These are phyloP conservation scores for Ceratocystis albifundus DNA, from an alignment of 2,329 filamentous ascomycete species.

Conservation along the genomic window DNA sequence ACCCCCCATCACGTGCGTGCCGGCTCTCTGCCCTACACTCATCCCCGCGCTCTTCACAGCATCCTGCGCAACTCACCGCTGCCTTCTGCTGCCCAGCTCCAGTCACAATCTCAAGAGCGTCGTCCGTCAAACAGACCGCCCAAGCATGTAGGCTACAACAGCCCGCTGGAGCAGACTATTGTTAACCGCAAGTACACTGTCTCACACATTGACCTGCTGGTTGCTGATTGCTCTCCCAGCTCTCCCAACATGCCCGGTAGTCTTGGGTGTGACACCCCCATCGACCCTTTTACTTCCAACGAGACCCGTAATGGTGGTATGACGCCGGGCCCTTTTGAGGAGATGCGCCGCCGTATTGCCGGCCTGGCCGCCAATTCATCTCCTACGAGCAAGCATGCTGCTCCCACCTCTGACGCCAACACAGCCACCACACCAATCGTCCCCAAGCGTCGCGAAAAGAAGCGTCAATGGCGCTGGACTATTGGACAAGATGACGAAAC, in stretches of 20 bases:
- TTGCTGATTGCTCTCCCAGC: constrained; percentile 38
- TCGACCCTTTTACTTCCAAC: constrained; percentile 43
- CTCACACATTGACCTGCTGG: constrained; percentile 52
- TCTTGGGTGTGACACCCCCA: constrained; percentile 29
- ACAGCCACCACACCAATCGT: constrained; percentile 9
- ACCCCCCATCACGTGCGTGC: constrained; percentile 24
- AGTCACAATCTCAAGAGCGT: constrained; percentile 43
- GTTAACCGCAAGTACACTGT: constrained; percentile 50
- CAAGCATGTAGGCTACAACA: constrained; percentile 50
- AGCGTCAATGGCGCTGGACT: constrained; percentile 55
- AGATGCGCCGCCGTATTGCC: constrained; percentile 49
- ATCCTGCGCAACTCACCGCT: constrained; percentile 57
- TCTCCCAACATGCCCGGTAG: constrained; percentile 26
- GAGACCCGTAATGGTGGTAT: constrained; percentile 50
- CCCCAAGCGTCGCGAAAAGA: constrained; percentile 44
- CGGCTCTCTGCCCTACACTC: constrained; percentile 43
- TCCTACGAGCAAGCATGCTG: constrained; percentile 36
- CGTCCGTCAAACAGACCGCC: constrained; percentile 42
- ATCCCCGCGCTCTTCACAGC: constrained; percentile 48
- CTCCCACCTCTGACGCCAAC: constrained; percentile 2
- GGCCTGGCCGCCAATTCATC: constrained; percentile 35
- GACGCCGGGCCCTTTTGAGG: constrained; percentile 52
- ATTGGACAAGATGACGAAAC: constrained; percentile 41
- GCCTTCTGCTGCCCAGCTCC: constrained; percentile 39
- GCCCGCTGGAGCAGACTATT: constrained; percentile 52